A percentile compares a stretch with the other conserved stretches of the same genome.
These are phyloP conservation scores for Abelmoschus esculentus DNA, from an alignment of 345 rosid genomes.

Conservation along the genomic window DNA sequence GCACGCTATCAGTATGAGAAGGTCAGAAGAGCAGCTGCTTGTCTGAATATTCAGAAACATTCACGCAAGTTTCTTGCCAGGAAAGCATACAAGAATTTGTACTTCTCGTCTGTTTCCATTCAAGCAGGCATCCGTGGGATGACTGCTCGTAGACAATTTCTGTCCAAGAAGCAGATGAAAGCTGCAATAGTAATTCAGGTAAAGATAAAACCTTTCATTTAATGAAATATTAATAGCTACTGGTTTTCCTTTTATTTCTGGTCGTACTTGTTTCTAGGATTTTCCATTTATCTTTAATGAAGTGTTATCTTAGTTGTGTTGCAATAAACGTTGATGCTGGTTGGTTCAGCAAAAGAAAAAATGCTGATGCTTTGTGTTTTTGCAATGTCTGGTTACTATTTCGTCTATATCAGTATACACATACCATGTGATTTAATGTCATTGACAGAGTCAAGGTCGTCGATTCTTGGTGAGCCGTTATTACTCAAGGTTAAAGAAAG, in stretches of 20 bases:
- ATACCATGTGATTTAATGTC: slow-evolving; percentile 8
- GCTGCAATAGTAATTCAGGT: slow-evolving; percentile 78
- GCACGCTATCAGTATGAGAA: slow-evolving; percentile 46
- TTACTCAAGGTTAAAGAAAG: slow-evolving; percentile 51
- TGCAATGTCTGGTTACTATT: not conserved
- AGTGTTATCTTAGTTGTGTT: not conserved
- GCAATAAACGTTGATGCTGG: not conserved
- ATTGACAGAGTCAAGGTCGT: slow-evolving; percentile 60
- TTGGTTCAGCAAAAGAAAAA: not conserved
- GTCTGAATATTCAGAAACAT: slow-evolving; percentile 58
- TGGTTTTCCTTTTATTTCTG: not conserved
- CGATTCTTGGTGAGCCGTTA: slow-evolving; percentile 40
- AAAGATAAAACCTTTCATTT: slow-evolving; percentile 17
- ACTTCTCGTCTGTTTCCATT: slow-evolving; percentile 48
- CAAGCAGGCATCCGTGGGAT: slow-evolving; percentile 70
- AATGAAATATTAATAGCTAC: slow-evolving; percentile 4
- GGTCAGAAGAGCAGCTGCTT: slow-evolving; percentile 72
- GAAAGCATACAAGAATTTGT: slow-evolving; percentile 43
- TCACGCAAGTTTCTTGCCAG: slow-evolving; percentile 54
- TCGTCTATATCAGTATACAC: not conserved
- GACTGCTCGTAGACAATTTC: slow-evolving; percentile 61
- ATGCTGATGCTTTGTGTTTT: not conserved
- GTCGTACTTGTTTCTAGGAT: not conserved
- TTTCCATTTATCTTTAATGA: too few relatives aligned
- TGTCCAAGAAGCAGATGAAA: slow-evolving; percentile 45